Evolutionary conservation across 371 early-diverging fungal species (phyloP).

Genomic region (Mucor racemosus): DNA sequence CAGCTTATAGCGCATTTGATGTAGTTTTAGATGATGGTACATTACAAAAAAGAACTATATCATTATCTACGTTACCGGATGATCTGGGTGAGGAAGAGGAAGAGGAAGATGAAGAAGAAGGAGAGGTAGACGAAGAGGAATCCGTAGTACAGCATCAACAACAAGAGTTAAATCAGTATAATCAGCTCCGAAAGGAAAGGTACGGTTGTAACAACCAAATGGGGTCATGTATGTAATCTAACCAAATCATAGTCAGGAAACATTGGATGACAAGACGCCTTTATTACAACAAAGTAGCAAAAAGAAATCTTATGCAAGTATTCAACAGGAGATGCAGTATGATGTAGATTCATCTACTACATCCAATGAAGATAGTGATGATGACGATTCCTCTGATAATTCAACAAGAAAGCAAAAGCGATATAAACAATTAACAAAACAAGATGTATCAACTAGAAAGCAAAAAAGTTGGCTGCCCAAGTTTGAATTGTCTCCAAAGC

Average conservation of each 20-base stretch:
- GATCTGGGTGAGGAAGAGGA: conserved; percentile 1
- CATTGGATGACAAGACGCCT: conserved; percentile 17
- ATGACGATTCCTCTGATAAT: conserved; percentile 8
- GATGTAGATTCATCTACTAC: conserved; percentile 16
- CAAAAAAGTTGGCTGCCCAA: neutral
- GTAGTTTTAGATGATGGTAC: conserved; percentile 45
- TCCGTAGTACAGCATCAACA: neutral
- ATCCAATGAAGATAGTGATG: conserved; percentile 23
- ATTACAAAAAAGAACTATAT: conserved; percentile 34
- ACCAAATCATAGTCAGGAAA: conserved; percentile 9
- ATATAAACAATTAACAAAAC: neutral
- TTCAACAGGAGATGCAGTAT: neutral
- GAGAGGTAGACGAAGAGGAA: conserved; percentile 1
- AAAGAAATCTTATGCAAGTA: conserved; percentile 26
- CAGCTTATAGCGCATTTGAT: conserved; percentile 29
- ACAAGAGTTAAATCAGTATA: neutral
- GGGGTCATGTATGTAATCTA: neutral
- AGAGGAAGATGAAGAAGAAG: conserved; percentile 8
- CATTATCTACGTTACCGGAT: conserved; percentile 36
- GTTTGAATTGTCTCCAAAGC: conserved; percentile 28
- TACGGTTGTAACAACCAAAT: neutral
- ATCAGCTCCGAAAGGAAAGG: conserved; percentile 12
- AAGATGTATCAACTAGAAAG: neutral
- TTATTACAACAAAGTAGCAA: conserved; percentile 21
- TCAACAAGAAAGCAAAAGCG: conserved; percentile 2